Percentiles rank a stretch among this genome's conserved stretches.
Conservation (phyloP, 2,329 filamentous ascomycete genomes). For the Fusarium coicis region DNA sequence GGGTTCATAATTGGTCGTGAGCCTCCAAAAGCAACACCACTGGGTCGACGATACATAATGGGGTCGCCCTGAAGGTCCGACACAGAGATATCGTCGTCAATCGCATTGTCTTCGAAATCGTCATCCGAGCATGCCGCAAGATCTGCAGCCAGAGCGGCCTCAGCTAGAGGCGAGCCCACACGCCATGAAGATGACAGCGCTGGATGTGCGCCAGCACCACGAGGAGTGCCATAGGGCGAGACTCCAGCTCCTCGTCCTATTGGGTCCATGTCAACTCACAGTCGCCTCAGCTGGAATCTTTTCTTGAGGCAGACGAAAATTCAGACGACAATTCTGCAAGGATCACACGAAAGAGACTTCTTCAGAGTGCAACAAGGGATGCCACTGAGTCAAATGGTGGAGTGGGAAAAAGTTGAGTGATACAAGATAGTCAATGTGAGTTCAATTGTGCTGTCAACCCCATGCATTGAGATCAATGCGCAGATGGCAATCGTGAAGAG, state of each 20-base stretch:
- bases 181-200: slow-evolving; percentile 60
- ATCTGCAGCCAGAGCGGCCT: slow-evolving; percentile 73
- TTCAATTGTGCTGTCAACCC: slow-evolving; percentile 6
- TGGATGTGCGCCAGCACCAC: slow-evolving; percentile 33
- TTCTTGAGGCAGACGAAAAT: slow-evolving; percentile 15
- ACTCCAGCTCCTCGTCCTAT: slow-evolving; percentile 34
- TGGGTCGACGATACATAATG: slow-evolving; percentile 78
- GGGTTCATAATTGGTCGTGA: slow-evolving; percentile 76
- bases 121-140: slow-evolving; percentile 72
- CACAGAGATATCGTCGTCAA: slow-evolving; percentile 47
- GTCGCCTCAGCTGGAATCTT: background rate
- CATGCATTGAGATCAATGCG: slow-evolving; percentile 3
- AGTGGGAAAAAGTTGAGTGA: slow-evolving; percentile 21
- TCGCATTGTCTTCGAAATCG: slow-evolving; percentile 53
- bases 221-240: slow-evolving; percentile 39
- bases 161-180: slow-evolving; percentile 72
- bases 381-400: slow-evolving; percentile 19
- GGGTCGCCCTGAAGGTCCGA: slow-evolving; percentile 55
- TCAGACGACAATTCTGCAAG: slow-evolving; percentile 15
- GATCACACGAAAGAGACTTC: slow-evolving; percentile 13
- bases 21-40: slow-evolving; percentile 78
- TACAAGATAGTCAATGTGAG: slow-evolving; percentile 24
- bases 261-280: slow-evolving; percentile 24
- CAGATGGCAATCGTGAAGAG: slow-evolving; percentile 4
- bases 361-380: slow-evolving; percentile 20